Base-by-base conservation (phyloP, 768 basidiomycete species). In the Trametes cubensis region DNA sequence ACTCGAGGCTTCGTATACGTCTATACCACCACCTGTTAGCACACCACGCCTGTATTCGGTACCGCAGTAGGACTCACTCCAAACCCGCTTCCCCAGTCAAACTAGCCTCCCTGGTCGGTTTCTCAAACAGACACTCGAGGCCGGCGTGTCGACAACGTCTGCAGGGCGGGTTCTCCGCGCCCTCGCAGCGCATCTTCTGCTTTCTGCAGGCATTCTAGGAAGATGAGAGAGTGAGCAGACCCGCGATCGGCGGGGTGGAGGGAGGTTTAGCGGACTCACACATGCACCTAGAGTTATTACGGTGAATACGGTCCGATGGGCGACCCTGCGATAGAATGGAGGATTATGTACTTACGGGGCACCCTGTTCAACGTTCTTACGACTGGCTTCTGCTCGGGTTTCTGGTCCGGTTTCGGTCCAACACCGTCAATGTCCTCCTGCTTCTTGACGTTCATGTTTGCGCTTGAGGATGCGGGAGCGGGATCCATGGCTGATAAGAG, bases 121-220 rank as follows among this genome's bases (percentile, higher is more conserved):
- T 97, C 75, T 98, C 95, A 72, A 98, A 96, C 38, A 97, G 81
- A 77, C 95, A 98, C 44, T 95, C 92, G 14, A 97, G 80, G 3
- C 92, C 91, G 20, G 90, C 88, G 69, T 94, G 90, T 34, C 92
- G 83, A 76, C 95, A 98, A 46, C 95, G 86, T 69, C 90, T 88
- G 76, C 95, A 98, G n/a, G 95, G 95, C 25, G 95, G 95, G 69
- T 92, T 94, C 73, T 97, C 95, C 17, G 94, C 95, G 1, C 94
- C 94, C 74, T 95, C 94, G 72, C 95, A 98, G 68, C 94, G 83
- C 95, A 97, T 97, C 79, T 97, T 97, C 80, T 95, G 94, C 71
- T 94, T 92, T 68, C 95, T 81, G 75, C 95, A 96, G 18, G 94
- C 92, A 86, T 95, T 95, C 93, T 95, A 72, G 44, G 44, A 55